Base-by-base conservation (phyloP, 441 rosid species). In the Populus hybrid region DNA sequence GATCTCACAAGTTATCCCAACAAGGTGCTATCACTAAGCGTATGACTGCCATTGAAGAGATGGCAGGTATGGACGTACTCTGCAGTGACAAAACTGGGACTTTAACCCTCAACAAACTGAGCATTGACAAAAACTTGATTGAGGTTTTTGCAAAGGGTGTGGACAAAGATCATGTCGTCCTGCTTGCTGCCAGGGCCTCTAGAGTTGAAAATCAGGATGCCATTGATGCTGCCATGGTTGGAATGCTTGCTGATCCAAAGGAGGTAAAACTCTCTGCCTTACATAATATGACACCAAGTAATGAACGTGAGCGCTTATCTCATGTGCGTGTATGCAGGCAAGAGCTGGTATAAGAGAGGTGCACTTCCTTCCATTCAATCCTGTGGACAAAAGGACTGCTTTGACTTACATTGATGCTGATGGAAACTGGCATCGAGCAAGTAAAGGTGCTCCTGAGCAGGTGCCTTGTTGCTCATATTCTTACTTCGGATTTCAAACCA, bases 401-500 rank as follows among this genome's bases (percentile, higher is more conserved):
- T 87, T 95, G 80, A 95, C 99, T 38, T 95, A 89, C 77, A 86
- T 91, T 50, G 99, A 95, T 75, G 40, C 79, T 36, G 78, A 82
- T 3, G 97, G 97, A 26, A 83, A 88, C 78, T 95, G 98, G 98
- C 96, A 93, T 85, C 82, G 98, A 77, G 90, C 92, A 57, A 93
- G 99, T 85, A 93, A 93, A 89, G 98, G 99, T 84, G 99, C 99
- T 61, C 99, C 99, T 9, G 99, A 95, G 82, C 97, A 94, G 95
- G 97, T 92, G 83, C 65, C 32, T 9, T n/a, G 5, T 74, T 61
- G 12, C 32, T 30, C 32, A 30, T 30, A 30, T 30, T 30, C 32
- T 30, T 24, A 66, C 5, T 6, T 23, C 23, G 8, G 4, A 32
- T n/a, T 59, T n/a, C 11, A n/a, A 9, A 59, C 65, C 26, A 3